phyloP scores from a whole-genome alignment of 108 stramenopile genomes.

The Nitzschia sp. region DNA sequence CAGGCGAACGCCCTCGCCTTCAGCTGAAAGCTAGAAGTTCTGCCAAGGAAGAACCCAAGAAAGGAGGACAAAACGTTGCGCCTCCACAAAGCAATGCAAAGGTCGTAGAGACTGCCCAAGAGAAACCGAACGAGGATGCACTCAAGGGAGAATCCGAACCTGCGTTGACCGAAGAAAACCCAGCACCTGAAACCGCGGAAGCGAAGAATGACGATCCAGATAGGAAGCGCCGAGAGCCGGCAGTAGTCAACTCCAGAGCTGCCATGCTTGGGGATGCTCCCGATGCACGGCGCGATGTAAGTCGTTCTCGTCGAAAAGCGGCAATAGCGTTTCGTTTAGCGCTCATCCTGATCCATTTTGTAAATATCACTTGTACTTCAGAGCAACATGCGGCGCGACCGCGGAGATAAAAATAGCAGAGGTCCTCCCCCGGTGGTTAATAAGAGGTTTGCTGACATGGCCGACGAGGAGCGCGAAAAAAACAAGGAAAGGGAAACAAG shows the following conservation, averaged over 20 bases:
- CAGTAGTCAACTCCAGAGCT: conserved; percentile 74
- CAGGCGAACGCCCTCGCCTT: conserved; percentile 50
- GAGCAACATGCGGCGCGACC: conserved; percentile 34
- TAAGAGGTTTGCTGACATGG: conserved; percentile 63
- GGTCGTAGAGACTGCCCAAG: conserved; percentile 1
- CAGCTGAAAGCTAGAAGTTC: conserved; percentile 56
- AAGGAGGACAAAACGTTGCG: no score
- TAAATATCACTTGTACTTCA: neutral
- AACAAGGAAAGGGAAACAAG: conserved; percentile 21
- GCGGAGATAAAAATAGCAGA: conserved; percentile 31
- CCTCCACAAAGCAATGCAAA: conserved; percentile 11
- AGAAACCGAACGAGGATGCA: conserved; percentile 3
- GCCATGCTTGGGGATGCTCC: conserved; percentile 61
- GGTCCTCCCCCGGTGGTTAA: conserved; percentile 70
- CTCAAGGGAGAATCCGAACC: conserved; percentile 12
- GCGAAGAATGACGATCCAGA: conserved; percentile 21
- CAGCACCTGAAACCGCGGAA: conserved; percentile 14
- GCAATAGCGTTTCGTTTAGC: neutral
- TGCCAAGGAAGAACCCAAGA: conserved; percentile 13
- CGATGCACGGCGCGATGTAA: conserved; percentile 46
- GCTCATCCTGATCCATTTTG: neutral
- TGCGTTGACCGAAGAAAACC: conserved; percentile 19
- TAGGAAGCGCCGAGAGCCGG: conserved; percentile 50
- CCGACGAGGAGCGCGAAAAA: conserved; percentile 66
- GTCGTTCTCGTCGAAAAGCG: neutral